A percentile compares a stretch with the other conserved stretches of the same genome.
These are phyloP conservation scores for Alternaria gansuensis DNA, from an alignment of 2,329 filamentous ascomycete species.

Conservation along the genomic window DNA sequence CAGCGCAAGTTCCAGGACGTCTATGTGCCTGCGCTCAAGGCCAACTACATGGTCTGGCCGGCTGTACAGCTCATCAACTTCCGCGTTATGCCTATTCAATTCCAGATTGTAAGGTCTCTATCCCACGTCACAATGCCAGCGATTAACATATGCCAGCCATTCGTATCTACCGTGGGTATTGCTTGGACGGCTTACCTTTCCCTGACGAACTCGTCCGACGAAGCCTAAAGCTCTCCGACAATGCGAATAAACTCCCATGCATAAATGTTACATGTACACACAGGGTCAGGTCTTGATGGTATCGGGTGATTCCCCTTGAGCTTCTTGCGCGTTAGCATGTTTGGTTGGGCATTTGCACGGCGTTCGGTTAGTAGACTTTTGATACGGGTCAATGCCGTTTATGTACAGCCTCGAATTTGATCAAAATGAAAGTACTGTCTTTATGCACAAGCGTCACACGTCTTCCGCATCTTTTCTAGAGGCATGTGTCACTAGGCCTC, in stretches of 20 bases:
- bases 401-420: constrained; percentile 9
- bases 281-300: constrained; percentile 26
- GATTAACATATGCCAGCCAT: constrained; percentile 69
- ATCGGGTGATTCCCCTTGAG: constrained; percentile 24
- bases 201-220: constrained; percentile 85
- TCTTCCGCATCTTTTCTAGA: neutral
- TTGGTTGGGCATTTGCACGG: constrained; percentile 30
- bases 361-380: constrained; percentile 24
- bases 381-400: constrained; percentile 15
- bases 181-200: constrained; percentile 98
- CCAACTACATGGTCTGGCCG: constrained; percentile 95
- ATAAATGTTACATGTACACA: constrained; percentile 25
- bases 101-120: constrained; percentile 80
- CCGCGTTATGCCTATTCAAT: constrained; percentile 90
- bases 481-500: neutral
- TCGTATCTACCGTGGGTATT: constrained; percentile 94
- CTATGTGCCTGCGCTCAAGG: constrained; percentile 92
- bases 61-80: constrained; percentile 97
- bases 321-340: constrained; percentile 36
- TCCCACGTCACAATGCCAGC: neutral
- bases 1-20: constrained; percentile 88
- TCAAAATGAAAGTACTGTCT: constrained; percentile 12
- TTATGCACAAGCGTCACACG: neutral
- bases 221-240: constrained; percentile 55
- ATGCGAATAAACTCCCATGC: constrained; percentile 27